Evolutionary conservation across 345 rosid genomes (phyloP).

Genomic region (Hibiscus mutabilis): DNA sequence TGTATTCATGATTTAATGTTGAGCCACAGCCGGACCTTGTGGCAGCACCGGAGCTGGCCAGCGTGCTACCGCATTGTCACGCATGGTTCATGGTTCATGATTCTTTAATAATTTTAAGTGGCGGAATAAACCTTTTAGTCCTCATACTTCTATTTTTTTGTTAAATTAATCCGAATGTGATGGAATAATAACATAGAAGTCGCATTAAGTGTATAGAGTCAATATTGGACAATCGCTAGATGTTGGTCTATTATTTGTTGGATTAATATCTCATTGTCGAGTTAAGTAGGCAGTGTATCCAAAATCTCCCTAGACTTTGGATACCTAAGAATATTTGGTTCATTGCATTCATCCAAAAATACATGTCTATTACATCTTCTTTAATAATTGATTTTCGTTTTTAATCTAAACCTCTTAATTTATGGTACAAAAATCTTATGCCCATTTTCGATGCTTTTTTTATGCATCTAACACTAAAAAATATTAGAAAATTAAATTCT

Average conservation of each 20-base stretch:
- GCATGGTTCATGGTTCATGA: background rate
- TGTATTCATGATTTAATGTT: background rate
- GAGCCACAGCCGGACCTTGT: constrained; percentile 2
- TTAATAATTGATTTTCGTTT: background rate
- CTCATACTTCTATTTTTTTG: too few relatives aligned
- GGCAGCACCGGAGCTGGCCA: background rate
- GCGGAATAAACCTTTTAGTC: background rate
- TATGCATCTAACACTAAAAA: too few relatives aligned
- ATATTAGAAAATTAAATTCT: too few relatives aligned
- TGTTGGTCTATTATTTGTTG: too few relatives aligned
- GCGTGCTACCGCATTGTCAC: constrained; percentile 4
- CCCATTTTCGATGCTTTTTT: too few relatives aligned
- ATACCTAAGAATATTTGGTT: constrained; percentile 16
- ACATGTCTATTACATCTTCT: constrained; percentile 1
- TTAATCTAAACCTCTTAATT: background rate
- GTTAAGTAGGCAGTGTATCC: background rate
- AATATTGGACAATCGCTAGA: background rate
- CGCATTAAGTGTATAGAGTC: background rate
- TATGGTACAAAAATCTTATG: too few relatives aligned
- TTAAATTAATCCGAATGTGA: too few relatives aligned
- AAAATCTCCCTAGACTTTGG: constrained; percentile 16
- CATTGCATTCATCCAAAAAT: constrained; percentile 22
- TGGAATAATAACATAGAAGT: too few relatives aligned
- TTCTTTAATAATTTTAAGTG: background rate
- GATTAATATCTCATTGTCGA: background rate